Percentiles rank a stretch among this genome's conserved stretches.
Evolutionary conservation across 148 eudicot species (phyloP).

Genomic region (Chenopodium formosanum): DNA sequence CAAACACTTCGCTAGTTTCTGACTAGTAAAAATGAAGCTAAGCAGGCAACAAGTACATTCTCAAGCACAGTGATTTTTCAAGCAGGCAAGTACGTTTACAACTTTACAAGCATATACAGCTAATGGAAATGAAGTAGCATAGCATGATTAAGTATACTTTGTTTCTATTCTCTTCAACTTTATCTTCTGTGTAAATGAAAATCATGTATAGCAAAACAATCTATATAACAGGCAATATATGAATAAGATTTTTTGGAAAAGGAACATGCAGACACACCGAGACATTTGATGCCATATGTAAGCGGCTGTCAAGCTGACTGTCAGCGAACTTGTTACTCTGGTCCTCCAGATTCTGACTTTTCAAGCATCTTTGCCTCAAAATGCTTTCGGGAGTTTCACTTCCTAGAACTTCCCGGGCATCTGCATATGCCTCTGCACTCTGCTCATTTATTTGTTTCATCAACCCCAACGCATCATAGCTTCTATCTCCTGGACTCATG

Average conservation of each 20-base stretch:
- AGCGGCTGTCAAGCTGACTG: constrained; percentile 32
- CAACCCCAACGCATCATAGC: constrained; percentile 82
- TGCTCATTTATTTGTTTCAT: constrained; percentile 84
- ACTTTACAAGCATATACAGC: too few relatives aligned
- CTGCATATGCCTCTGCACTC: constrained; percentile 77
- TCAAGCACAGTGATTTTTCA: neutral
- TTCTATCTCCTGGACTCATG: constrained; percentile 71
- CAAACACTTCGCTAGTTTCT: neutral
- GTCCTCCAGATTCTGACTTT: constrained; percentile 32
- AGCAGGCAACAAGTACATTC: neutral
- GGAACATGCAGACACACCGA: constrained; percentile 38
- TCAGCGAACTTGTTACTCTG: constrained; percentile 26
- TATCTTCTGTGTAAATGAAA: neutral
- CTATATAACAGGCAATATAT: neutral
- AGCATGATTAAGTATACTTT: neutral
- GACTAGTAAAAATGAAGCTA: neutral
- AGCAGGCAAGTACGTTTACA: too few relatives aligned
- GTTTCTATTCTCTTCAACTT: neutral
- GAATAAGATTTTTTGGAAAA: neutral
- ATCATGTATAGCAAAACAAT: neutral
- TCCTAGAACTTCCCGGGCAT: constrained; percentile 81
- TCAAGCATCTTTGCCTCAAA: constrained; percentile 42
- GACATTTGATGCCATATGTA: constrained; percentile 39
- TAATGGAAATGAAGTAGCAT: too few relatives aligned
- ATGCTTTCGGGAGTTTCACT: constrained; percentile 82